These are phyloP conservation scores for Candida glucosophila DNA, from an alignment of 1,139 yeast species.

Conservation along the genomic window DNA sequence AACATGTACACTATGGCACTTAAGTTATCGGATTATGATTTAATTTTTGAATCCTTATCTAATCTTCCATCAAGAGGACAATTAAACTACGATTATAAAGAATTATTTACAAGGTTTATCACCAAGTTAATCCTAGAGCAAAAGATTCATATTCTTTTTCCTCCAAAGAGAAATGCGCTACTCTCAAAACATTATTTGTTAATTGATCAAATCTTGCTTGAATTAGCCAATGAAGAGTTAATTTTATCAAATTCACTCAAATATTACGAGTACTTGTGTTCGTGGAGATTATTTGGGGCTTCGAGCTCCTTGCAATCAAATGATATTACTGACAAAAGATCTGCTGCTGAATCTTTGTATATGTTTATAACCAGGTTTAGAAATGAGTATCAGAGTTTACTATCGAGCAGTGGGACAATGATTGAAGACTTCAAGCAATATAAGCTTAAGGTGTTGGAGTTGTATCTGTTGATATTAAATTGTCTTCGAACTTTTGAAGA, in stretches of 20 bases:
- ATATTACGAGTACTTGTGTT: slow-evolving; percentile 44
- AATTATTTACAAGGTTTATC: slow-evolving; percentile 14
- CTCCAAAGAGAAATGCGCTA: slow-evolving; percentile 12
- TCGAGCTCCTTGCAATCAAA: slow-evolving; percentile 6
- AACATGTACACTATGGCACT: slow-evolving; percentile 26
- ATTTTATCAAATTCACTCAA: slow-evolving; percentile 30
- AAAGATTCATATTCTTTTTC: slow-evolving; percentile 15
- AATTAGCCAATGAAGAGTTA: slow-evolving; percentile 28
- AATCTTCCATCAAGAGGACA: slow-evolving; percentile 10
- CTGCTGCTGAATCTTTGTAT: slow-evolving; percentile 50
- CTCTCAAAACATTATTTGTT: slow-evolving; percentile 20
- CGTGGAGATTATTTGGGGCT: slow-evolving; percentile 41
- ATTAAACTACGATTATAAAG: slow-evolving; percentile 7
- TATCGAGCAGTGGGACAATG: slow-evolving; percentile 6
- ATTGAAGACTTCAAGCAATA: slow-evolving; percentile 22
- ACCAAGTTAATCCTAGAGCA: slow-evolving; percentile 17
- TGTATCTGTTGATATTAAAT: slow-evolving; percentile 41
- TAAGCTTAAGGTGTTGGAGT: slow-evolving; percentile 32
- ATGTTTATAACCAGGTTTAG: slow-evolving; percentile 39
- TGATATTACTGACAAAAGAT: slow-evolving; percentile 36
- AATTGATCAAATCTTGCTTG: slow-evolving; percentile 31
- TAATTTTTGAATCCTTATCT: slow-evolving; percentile 17
- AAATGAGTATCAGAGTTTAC: slow-evolving; percentile 10
- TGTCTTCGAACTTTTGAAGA: slow-evolving; percentile 35
- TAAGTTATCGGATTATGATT: slow-evolving; percentile 15